Evolutionary conservation across 345 rosid genomes (phyloP).

Genomic region (Boechera retrofracta): DNA sequence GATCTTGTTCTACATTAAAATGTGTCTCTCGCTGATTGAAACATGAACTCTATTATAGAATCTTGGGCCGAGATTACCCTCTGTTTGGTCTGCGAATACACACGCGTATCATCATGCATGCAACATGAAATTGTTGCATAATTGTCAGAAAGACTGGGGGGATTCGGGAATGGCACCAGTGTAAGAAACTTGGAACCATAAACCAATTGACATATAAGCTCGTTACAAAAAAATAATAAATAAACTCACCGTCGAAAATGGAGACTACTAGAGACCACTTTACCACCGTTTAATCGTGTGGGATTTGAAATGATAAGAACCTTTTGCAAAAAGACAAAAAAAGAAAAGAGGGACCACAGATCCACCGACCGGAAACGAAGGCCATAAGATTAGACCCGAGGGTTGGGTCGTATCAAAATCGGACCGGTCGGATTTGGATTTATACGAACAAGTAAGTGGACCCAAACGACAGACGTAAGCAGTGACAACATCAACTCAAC

Average conservation of each 20-base stretch:
- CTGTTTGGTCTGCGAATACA: neutral
- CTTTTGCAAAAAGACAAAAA: constrained; percentile 28
- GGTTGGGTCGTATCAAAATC: constrained; percentile 33
- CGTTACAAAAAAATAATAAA: neutral
- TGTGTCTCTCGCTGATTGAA: neutral
- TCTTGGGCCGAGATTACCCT: neutral
- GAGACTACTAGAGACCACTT: constrained; percentile 16
- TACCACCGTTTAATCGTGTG: neutral
- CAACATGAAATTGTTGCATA: too few relatives aligned
- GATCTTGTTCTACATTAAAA: neutral
- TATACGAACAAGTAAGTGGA: constrained; percentile 18
- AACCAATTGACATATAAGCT: neutral
- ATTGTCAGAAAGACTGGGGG: too few relatives aligned
- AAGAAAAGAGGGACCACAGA: constrained; percentile 33
- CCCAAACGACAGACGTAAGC: constrained; percentile 67
- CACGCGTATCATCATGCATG: too few relatives aligned
- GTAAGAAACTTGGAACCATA: neutral
- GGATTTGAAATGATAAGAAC: constrained; percentile 4
- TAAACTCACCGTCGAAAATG: neutral
- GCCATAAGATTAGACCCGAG: constrained; percentile 1
- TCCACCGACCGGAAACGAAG: constrained; percentile 46
- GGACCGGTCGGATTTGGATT: constrained; percentile 43
- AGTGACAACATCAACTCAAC: constrained; percentile 68
- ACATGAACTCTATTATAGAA: neutral
- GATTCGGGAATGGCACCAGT: neutral